Evolutionary conservation across 2,329 filamentous ascomycete species (phyloP).

Genomic region (Tolypocladium tundrense): DNA sequence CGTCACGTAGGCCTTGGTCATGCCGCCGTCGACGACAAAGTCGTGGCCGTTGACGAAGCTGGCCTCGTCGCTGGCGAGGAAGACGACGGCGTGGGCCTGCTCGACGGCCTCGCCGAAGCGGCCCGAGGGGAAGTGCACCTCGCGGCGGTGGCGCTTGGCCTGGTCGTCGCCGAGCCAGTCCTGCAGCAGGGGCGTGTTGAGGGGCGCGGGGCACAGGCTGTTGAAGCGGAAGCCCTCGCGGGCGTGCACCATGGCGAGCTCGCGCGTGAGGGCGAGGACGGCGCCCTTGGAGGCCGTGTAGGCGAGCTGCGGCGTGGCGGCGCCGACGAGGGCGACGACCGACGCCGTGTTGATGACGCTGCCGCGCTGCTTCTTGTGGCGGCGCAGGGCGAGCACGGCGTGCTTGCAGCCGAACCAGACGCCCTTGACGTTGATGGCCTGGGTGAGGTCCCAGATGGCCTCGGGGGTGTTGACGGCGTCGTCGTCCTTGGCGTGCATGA

Average conservation of each 20-base stretch:
- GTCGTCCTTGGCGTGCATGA: constrained; percentile 80
- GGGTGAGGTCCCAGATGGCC: constrained; percentile 88
- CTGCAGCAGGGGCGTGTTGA: constrained; percentile 86
- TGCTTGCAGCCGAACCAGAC: constrained; percentile 97
- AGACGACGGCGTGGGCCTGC: constrained; percentile 81
- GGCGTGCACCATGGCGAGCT: constrained; percentile 86
- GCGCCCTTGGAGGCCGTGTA: constrained; percentile 94
- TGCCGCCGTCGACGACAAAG: constrained; percentile 90
- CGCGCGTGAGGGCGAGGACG: constrained; percentile 79
- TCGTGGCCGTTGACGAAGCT: constrained; percentile 87
- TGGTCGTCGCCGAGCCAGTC: constrained; percentile 87
- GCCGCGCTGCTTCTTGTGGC: constrained; percentile 65
- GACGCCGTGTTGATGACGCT: constrained; percentile 90
- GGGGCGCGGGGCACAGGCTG: constrained; percentile 75
- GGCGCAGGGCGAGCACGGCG: constrained; percentile 70
- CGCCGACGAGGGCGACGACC: constrained; percentile 77
- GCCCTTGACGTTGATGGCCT: constrained; percentile 92
- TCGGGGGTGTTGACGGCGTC: constrained; percentile 78
- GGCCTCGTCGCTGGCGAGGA: constrained; percentile 78
- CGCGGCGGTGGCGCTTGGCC: constrained; percentile 69
- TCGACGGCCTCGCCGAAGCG: constrained; percentile 90
- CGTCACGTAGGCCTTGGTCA: constrained; percentile 84
- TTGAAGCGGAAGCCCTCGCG: constrained; percentile 87
- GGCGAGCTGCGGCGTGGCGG: constrained; percentile 79
- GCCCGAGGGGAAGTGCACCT: constrained; percentile 81